Base-by-base conservation (phyloP, 352 stramenopile species). In the Pythium apleroticum region DNA sequence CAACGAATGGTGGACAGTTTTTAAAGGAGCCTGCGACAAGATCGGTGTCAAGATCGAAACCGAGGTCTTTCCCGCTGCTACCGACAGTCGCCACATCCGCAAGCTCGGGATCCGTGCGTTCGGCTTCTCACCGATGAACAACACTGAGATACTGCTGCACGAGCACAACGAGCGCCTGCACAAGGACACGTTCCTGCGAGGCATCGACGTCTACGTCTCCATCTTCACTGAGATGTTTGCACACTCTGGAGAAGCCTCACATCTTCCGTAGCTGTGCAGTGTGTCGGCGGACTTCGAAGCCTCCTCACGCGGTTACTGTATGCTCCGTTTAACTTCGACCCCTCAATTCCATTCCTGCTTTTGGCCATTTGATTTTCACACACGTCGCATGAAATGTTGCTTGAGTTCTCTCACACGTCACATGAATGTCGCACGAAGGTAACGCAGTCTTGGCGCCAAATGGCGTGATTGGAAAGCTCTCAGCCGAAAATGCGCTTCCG, bases 121-220 rank as follows among this genome's bases (percentile, higher is more conserved):
- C 49, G 96, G 95, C 19, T 98, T 93, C 70, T 98, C 88, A 33
- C 96, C 95, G 9, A 99, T 99, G 91, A 83, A 89, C 60, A 96
- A 97, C 66, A 97, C 90, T 5, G 84, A 96, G 49, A 96, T 99
- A 25, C 71, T 98, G 43, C 80, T 99, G 24, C 95, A 99, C 73
- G 95, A 98, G 77, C 93, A 98, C 83, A 97, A 99, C 75, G 95
- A 99, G 74, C 91, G 92, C 58, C 71, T 99, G 31, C 85, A 97
- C 63, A 85, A 98, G 33, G 33, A 39, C 33, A 39, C 33, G 10
- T 39, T 39, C 33, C 33, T 39, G 10, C 33, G 33, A 11, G 96
- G 96, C 27, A 96, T 98, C 66, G 76, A 84, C 43, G 84, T 98
- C 28, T 98, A 84, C 70, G 74, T 76, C 50, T 68, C 66, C n/a